phyloP scores from a whole-genome alignment of 2,329 filamentous ascomycete genomes.

The Diaporthe sp. region DNA sequence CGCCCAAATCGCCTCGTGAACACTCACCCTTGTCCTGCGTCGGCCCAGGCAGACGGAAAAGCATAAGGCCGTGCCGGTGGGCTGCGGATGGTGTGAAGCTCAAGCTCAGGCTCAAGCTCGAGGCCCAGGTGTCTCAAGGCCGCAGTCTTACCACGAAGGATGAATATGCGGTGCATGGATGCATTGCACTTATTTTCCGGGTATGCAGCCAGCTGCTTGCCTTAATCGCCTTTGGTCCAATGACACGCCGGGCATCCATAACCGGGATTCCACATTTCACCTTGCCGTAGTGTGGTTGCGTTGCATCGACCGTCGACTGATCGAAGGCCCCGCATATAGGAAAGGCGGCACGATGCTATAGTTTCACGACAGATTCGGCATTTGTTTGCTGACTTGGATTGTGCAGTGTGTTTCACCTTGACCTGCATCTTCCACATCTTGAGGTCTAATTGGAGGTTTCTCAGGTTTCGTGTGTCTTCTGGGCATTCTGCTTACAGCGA shows the following conservation, averaged over 20 bases:
- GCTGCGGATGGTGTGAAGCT: conserved; percentile 11
- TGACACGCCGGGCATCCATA: background rate
- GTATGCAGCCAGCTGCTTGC: conserved; percentile 22
- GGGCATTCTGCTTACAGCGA: conserved; percentile 18
- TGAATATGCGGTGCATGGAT: conserved; percentile 19
- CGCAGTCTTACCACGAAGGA: background rate
- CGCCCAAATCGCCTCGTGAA: background rate
- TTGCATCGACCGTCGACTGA: conserved; percentile 12
- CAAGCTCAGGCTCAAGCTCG: conserved; percentile 13
- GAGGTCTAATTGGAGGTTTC: conserved; percentile 18
- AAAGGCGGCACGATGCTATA: conserved; percentile 9
- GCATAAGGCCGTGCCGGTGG: conserved; percentile 8
- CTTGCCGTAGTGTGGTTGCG: conserved; percentile 21
- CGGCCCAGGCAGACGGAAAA: background rate
- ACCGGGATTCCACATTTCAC: conserved; percentile 17
- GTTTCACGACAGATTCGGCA: conserved; percentile 27
- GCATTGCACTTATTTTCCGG: conserved; percentile 10
- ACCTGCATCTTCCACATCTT: background rate
- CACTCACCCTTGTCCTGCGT: background rate
- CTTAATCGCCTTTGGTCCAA: conserved; percentile 10
- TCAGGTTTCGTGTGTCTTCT: conserved; percentile 17
- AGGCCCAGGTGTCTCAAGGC: conserved; percentile 7
- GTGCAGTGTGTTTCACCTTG: conserved; percentile 19
- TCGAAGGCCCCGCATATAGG: background rate
- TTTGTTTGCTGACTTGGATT: conserved; percentile 27